phyloP scores from a whole-genome alignment of 305 asterid genomes.

The Rubia balearica region DNA sequence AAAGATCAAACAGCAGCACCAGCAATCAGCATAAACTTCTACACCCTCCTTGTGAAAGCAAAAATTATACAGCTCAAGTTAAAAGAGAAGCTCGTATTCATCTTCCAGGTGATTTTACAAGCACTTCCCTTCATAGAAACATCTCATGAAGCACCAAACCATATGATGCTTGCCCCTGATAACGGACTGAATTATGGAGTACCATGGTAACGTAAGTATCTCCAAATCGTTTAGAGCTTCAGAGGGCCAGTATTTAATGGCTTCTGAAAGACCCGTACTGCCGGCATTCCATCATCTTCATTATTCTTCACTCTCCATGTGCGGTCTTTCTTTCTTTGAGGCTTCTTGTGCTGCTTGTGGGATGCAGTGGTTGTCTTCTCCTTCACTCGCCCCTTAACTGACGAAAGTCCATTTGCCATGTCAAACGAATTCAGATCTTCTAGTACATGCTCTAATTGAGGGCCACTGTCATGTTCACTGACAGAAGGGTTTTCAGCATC shows the following conservation, averaged over 20 bases:
- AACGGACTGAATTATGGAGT: not conserved
- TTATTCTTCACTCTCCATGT: constrained; percentile 60
- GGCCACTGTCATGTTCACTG: constrained; percentile 28
- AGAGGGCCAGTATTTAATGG: constrained; percentile 48
- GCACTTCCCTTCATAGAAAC: not conserved
- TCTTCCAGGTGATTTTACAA: not conserved
- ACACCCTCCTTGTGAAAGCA: no score
- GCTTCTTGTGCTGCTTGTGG: constrained; percentile 83
- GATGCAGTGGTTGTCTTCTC: constrained; percentile 42
- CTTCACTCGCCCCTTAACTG: constrained; percentile 24
- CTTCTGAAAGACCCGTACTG: constrained; percentile 65
- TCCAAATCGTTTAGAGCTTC: constrained; percentile 17
- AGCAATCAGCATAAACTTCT: no score
- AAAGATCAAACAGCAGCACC: no score
- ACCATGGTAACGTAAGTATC: not conserved
- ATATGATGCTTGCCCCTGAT: not conserved
- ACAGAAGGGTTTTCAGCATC: constrained; percentile 28
- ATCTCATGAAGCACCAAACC: not conserved
- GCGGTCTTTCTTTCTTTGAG: constrained; percentile 77
- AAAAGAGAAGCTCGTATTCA: not conserved
- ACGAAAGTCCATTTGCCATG: constrained; percentile 52
- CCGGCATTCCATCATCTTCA: constrained; percentile 83
- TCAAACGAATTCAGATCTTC: constrained; percentile 67
- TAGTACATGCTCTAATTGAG: constrained; percentile 49
- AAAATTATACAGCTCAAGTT: not conserved